Conservation (phyloP, 2,329 filamentous ascomycete species). For the Cercospora sesami region DNA sequence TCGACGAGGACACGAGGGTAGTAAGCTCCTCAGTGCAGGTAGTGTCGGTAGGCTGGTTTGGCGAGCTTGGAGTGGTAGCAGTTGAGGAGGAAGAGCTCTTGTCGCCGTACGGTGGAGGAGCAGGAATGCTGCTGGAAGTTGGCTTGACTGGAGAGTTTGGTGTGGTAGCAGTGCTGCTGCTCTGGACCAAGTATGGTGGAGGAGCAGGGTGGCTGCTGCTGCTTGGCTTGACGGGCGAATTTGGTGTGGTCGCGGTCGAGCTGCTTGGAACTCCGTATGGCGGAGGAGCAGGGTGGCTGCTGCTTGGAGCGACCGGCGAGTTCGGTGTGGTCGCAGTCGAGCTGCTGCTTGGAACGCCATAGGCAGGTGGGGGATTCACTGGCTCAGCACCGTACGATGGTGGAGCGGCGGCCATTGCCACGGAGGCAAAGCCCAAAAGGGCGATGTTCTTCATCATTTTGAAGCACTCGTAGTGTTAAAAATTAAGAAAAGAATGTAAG, state of each 20-base stretch:
- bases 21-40: conserved; percentile 10
- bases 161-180: conserved; percentile 8
- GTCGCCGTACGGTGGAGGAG: neutral
- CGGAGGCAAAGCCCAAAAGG: conserved; percentile 22
- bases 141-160: conserved; percentile 2
- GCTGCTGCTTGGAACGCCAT: neutral
- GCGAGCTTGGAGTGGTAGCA: neutral
- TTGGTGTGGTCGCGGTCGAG: neutral
- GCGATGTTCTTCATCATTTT: conserved; percentile 24
- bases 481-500: conserved; percentile 16
- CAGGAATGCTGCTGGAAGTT: neutral
- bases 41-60: neutral
- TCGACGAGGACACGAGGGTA: neutral
- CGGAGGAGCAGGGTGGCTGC: neutral
- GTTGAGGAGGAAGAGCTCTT: conserved; percentile 1
- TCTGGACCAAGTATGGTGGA: neutral
- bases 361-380: neutral
- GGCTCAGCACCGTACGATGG: neutral
- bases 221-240: neutral
- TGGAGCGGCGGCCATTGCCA: conserved; percentile 17
- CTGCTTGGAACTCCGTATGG: too few species aligned
- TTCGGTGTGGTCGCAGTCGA: neutral
- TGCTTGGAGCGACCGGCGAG: neutral
- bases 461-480: conserved; percentile 11
- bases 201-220: neutral